Percentiles rank a stretch among this genome's conserved stretches.
These are phyloP conservation scores for Dictyostelium intermedium DNA, from an alignment of 78 protist genomes.

Conservation along the genomic window DNA sequence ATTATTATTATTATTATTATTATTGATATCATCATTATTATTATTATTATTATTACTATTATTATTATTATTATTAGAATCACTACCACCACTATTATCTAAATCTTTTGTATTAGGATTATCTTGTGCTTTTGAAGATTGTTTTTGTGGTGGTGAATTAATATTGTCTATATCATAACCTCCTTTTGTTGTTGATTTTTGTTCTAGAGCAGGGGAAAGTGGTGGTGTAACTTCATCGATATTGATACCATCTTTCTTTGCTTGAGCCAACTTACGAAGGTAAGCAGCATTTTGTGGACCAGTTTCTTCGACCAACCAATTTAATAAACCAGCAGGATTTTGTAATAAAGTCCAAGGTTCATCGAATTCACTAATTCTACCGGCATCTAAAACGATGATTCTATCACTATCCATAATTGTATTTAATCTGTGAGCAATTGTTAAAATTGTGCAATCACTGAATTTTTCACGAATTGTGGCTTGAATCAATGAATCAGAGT, in stretches of 20 bases:
- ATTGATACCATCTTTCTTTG: neutral
- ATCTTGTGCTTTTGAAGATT: neutral
- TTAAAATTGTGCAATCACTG: constrained; percentile 73
- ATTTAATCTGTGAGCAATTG: constrained; percentile 95
- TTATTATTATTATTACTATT: neutral
- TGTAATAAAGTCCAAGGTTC: constrained; percentile 52
- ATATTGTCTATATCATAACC: neutral
- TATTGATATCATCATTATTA: neutral
- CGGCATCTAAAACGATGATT: constrained; percentile 80
- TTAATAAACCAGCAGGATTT: constrained; percentile 42
- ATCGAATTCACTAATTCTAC: constrained; percentile 75
- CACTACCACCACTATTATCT: neutral
- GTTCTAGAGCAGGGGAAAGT: neutral
- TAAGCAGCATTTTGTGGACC: constrained; percentile 48
- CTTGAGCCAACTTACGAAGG: constrained; percentile 21
- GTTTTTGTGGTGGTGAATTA: neutral
- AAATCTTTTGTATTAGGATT: neutral
- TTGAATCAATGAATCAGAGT: constrained; percentile 91
- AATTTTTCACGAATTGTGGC: constrained; percentile 77
- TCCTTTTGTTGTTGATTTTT: neutral
- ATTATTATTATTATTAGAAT: neutral
- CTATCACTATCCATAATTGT: constrained; percentile 93
- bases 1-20: neutral
- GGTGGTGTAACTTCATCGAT: neutral
- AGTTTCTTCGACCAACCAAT: constrained; percentile 77